phyloP scores from a whole-genome alignment of 1,139 yeast species.

The Lodderomyces margitis region DNA sequence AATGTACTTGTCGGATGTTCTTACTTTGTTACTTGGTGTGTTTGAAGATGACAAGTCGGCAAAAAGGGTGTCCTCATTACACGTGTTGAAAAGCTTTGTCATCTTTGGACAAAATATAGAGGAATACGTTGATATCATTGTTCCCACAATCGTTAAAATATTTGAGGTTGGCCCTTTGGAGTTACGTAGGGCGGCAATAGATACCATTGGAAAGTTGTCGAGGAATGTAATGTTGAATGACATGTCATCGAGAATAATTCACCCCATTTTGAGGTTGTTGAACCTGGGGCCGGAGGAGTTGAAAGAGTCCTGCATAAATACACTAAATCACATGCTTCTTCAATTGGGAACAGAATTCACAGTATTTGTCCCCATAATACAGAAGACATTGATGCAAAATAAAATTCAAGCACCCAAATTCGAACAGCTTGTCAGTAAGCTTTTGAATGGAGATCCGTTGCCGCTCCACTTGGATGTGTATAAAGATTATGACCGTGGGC shows the following conservation, averaged over 20 bases:
- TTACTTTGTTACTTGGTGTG: slow-evolving; percentile 73
- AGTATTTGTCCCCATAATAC: slow-evolving; percentile 85
- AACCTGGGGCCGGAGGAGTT: slow-evolving; percentile 61
- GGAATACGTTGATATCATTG: slow-evolving; percentile 79
- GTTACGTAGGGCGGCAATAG: slow-evolving; percentile 74
- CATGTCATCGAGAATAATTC: slow-evolving; percentile 88
- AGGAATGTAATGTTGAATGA: slow-evolving; percentile 73
- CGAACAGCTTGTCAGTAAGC: slow-evolving; percentile 75
- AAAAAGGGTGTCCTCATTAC: slow-evolving; percentile 63
- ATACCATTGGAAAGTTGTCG: slow-evolving; percentile 80
- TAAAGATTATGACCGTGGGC: slow-evolving; percentile 58
- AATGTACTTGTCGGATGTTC: slow-evolving; percentile 71
- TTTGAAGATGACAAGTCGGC: slow-evolving; percentile 74
- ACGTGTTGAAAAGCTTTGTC: slow-evolving; percentile 83
- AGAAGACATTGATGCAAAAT: slow-evolving; percentile 61
- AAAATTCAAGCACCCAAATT: slow-evolving; percentile 72
- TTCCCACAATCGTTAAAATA: slow-evolving; percentile 79
- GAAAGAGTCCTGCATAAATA: slow-evolving; percentile 65
- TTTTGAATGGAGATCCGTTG: slow-evolving; percentile 83
- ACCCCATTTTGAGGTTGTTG: slow-evolving; percentile 76
- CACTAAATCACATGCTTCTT: slow-evolving; percentile 72
- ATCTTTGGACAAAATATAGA: slow-evolving; percentile 86
- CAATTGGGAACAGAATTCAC: slow-evolving; percentile 84
- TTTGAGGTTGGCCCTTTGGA: slow-evolving; percentile 66
- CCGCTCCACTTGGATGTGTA: slow-evolving; percentile 77